Evolutionary conservation across 495 filamentous ascomycete genomes (phyloP).

Genomic region (Penicillium longicatenatum): DNA sequence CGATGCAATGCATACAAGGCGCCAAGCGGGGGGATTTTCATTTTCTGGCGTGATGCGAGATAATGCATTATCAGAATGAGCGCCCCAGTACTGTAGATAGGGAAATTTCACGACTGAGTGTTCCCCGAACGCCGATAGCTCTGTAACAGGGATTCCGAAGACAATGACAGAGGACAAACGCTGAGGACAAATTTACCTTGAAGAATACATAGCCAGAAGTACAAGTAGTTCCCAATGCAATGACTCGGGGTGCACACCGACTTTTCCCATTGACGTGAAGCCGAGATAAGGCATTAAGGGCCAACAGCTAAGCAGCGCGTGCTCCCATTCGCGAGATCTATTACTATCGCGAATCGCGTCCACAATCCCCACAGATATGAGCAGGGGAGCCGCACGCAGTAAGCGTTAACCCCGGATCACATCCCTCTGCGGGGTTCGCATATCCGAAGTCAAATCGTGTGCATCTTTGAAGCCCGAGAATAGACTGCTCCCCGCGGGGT

Average conservation of each 20-base stretch:
- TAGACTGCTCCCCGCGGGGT: neutral
- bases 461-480: neutral
- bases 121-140: neutral
- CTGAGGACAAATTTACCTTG: neutral
- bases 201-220: neutral
- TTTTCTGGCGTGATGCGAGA: slow-evolving; percentile 17
- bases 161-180: neutral
- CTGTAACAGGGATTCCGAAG: neutral
- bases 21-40: neutral
- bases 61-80: slow-evolving; percentile 12
- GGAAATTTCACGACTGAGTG: neutral
- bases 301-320: neutral
- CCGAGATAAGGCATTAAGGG: slow-evolving; percentile 13
- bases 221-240: neutral
- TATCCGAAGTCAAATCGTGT: neutral
- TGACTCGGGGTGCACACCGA: neutral
- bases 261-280: neutral
- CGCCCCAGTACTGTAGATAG: slow-evolving; percentile 1
- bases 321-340: slow-evolving; percentile 4
- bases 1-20: slow-evolving; percentile 7
- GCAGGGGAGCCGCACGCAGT: slow-evolving; percentile 19
- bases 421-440: slow-evolving; percentile 3
- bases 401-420: slow-evolving; percentile 3
- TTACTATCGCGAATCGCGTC: slow-evolving; percentile 5
- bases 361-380: slow-evolving; percentile 14